Conservation (phyloP, 306 rosid genomes). For the Trifolium pratense region DNA sequence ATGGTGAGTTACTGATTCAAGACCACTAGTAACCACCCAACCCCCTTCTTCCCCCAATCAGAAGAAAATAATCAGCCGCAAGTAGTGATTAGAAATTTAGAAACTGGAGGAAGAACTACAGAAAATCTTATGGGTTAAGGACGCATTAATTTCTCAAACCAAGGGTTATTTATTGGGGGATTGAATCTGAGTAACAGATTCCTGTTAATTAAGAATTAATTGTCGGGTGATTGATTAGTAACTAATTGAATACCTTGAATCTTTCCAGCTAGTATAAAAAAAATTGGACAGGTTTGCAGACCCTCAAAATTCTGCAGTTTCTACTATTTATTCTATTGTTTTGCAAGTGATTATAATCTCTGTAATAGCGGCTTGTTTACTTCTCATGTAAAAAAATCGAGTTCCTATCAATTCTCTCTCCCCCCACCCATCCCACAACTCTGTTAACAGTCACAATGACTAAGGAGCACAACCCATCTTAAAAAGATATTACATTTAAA, state of each 20-base stretch:
- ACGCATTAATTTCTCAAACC: slow-evolving; percentile 5
- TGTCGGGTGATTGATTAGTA: background rate
- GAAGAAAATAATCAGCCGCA: background rate
- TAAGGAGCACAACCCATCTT: slow-evolving; percentile 6
- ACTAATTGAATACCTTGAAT: background rate
- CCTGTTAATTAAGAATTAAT: slow-evolving; percentile 15
- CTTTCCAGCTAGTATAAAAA: background rate
- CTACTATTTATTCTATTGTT: background rate
- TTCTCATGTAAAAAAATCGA: slow-evolving; percentile 7
- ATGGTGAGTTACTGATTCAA: background rate
- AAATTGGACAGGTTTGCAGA: slow-evolving; percentile 11
- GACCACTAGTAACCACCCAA: slow-evolving; percentile 19
- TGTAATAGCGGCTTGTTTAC: background rate
- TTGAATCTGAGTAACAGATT: slow-evolving; percentile 28
- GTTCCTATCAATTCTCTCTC: background rate
- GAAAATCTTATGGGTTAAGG: slow-evolving; percentile 17
- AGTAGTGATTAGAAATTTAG: background rate
- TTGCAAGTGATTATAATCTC: background rate
- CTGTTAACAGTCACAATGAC: slow-evolving; percentile 17
- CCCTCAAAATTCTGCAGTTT: background rate
- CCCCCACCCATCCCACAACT: background rate
- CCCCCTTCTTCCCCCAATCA: background rate
- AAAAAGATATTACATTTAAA: slow-evolving; percentile 39
- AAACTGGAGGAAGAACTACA: slow-evolving; percentile 8
- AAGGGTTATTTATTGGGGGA: slow-evolving; percentile 6